Conservation (phyloP, 768 basidiomycete species). For the Cyathus striatus region DNA sequence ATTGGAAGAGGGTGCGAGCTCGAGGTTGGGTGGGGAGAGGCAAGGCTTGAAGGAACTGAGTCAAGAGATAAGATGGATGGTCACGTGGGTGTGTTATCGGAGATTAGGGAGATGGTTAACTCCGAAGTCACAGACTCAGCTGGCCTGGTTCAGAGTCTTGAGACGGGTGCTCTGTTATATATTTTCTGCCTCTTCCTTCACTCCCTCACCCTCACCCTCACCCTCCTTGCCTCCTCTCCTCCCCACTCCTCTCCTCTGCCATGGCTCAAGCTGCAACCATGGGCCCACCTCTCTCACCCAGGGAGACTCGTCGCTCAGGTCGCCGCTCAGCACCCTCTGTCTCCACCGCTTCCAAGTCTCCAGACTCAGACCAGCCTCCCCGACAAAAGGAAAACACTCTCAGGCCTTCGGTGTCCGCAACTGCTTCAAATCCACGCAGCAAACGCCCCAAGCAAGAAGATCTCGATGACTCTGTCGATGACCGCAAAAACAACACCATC, state of each 20-base stretch:
- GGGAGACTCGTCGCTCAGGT: constrained; percentile 75
- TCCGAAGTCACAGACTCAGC: neutral
- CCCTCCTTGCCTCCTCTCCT: constrained; percentile 7
- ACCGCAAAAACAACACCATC: constrained; percentile 38
- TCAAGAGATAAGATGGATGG: too few relatives aligned
- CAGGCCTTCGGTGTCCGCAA: constrained; percentile 35
- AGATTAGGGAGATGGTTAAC: neutral
- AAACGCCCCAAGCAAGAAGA: constrained; percentile 77
- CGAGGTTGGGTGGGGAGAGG: neutral
- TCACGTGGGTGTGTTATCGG: too few relatives aligned
- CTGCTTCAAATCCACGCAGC: constrained; percentile 33
- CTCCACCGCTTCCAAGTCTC: constrained; percentile 68
- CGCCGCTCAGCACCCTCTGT: constrained; percentile 65
- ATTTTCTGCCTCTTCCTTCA: too few relatives aligned
- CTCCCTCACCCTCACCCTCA: constrained; percentile 1
- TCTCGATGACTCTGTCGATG: constrained; percentile 55
- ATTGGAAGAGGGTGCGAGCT: constrained; percentile 14
- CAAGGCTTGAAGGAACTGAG: neutral
- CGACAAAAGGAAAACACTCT: constrained; percentile 39
- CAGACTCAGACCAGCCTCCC: constrained; percentile 61
- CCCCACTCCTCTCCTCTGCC: too few relatives aligned
- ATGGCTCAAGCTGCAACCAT: constrained; percentile 68
- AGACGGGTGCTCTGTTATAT: too few relatives aligned
- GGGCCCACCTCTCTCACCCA: constrained; percentile 74
- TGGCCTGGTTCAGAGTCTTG: neutral